phyloP scores from a whole-genome alignment of 257 asterid genomes.

The Plectranthus barbatus region DNA sequence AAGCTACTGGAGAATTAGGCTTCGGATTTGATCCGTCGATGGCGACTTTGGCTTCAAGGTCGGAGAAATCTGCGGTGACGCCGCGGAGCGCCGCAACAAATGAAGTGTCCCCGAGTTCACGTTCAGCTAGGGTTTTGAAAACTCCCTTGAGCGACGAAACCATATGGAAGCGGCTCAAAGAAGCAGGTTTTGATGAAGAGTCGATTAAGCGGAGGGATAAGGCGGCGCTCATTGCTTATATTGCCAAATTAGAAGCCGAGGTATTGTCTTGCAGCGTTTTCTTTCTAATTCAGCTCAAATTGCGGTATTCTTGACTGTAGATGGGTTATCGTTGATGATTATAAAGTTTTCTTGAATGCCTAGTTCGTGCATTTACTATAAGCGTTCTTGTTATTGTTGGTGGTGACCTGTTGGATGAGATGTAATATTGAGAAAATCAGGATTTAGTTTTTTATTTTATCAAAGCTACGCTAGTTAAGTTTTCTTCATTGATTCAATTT shows the following conservation, averaged over 20 bases:
- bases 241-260: conserved; percentile 86
- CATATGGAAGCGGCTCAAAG: conserved; percentile 74
- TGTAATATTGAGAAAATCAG: neutral
- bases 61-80: conserved; percentile 45
- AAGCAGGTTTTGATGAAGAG: conserved; percentile 92
- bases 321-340: neutral
- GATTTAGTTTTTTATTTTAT: neutral
- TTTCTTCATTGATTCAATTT: neutral
- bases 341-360: neutral
- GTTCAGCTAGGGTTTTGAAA: conserved; percentile 48
- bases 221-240: conserved; percentile 80
- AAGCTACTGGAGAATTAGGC: conserved; percentile 1
- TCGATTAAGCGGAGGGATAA: conserved; percentile 87
- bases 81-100: conserved; percentile 37
- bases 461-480: neutral
- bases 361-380: neutral
- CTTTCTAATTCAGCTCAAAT: neutral
- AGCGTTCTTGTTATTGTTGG: neutral
- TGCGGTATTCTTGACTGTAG: neutral
- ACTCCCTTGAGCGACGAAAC: conserved; percentile 70
- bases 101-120: conserved; percentile 32
- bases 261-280: conserved; percentile 21
- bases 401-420: neutral
- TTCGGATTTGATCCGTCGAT: conserved; percentile 15
- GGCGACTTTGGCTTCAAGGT: conserved; percentile 43